phyloP scores from a whole-genome alignment of 2,329 filamentous ascomycete genomes.

The Cryphonectria nitschkei region DNA sequence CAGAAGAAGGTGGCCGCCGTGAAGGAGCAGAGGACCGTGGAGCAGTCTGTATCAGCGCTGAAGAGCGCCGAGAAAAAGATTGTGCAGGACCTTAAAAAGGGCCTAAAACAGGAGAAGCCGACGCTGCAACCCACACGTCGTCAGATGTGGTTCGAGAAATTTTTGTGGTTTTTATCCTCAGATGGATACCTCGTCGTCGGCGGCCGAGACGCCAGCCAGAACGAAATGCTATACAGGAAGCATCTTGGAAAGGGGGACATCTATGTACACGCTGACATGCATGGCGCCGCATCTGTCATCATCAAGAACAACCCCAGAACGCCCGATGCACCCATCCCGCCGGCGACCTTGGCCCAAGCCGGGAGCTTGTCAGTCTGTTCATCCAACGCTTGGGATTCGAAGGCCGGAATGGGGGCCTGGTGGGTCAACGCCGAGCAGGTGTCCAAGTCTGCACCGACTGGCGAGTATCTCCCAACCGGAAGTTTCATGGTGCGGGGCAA shows the following conservation, averaged over 20 bases:
- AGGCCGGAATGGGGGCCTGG: slow-evolving; percentile 93
- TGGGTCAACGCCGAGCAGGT: slow-evolving; percentile 93
- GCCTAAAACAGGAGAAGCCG: slow-evolving; percentile 89
- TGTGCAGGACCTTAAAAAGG: slow-evolving; percentile 80
- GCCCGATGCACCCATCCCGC: slow-evolving; percentile 84
- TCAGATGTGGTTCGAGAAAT: slow-evolving; percentile 97
- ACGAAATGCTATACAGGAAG: slow-evolving; percentile 86
- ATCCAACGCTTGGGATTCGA: slow-evolving; percentile 93
- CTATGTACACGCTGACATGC: slow-evolving; percentile 88
- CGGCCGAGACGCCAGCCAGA: slow-evolving; percentile 86
- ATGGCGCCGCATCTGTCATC: slow-evolving; percentile 81
- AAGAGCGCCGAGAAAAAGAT: slow-evolving; percentile 93
- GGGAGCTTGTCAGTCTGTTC: slow-evolving; percentile 83
- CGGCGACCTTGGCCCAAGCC: slow-evolving; percentile 88
- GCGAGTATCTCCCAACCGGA: slow-evolving; percentile 79
- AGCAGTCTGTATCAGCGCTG: slow-evolving; percentile 80
- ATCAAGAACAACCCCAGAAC: slow-evolving; percentile 84
- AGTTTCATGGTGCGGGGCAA: slow-evolving; percentile 81
- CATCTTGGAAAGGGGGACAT: slow-evolving; percentile 88
- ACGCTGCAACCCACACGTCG: slow-evolving; percentile 80
- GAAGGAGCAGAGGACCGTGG: slow-evolving; percentile 85
- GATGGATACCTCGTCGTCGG: slow-evolving; percentile 93
- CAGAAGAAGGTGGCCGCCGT: slow-evolving; percentile 81
- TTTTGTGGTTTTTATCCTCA: slow-evolving; percentile 91
- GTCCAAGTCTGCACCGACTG: slow-evolving; percentile 78